Evolutionary conservation across 2,329 filamentous ascomycete species (phyloP).

Genomic region (Sporothrix luriei): DNA sequence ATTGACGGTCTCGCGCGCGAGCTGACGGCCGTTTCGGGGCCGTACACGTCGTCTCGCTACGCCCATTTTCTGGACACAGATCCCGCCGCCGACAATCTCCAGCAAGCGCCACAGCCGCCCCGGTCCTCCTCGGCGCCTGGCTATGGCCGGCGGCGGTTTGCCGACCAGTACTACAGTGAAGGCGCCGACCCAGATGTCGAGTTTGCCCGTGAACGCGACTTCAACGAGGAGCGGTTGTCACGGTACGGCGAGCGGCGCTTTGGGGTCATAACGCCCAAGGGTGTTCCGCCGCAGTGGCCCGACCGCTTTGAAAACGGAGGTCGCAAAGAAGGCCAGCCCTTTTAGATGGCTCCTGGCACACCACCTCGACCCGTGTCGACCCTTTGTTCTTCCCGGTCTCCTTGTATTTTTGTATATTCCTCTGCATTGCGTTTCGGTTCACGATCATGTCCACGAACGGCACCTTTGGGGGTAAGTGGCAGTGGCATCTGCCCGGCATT

Average conservation of each 20-base stretch:
- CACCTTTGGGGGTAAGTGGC: slow-evolving; percentile 1
- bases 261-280: slow-evolving; percentile 34
- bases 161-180: slow-evolving; percentile 40
- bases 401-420: background rate
- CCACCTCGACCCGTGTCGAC: background rate
- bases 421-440: background rate
- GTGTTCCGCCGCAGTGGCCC: slow-evolving; percentile 18
- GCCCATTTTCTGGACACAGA: slow-evolving; percentile 13
- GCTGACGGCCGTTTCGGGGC: slow-evolving; percentile 36
- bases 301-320: background rate
- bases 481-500: slow-evolving; percentile 27
- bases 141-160: slow-evolving; percentile 28
- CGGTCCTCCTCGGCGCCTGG: background rate
- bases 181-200: slow-evolving; percentile 39
- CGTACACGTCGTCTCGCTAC: background rate
- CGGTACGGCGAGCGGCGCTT: slow-evolving; percentile 39
- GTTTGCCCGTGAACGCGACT: slow-evolving; percentile 37
- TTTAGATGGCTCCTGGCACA: background rate
- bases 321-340: slow-evolving; percentile 19
- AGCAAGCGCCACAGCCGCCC: background rate
- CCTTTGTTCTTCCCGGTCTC: background rate
- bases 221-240: slow-evolving; percentile 39
- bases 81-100: slow-evolving; percentile 34
- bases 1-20: slow-evolving; percentile 38
- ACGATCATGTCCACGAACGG: background rate